phyloP scores from a whole-genome alignment of 306 rosid genomes.

The Cucumis sativus region DNA sequence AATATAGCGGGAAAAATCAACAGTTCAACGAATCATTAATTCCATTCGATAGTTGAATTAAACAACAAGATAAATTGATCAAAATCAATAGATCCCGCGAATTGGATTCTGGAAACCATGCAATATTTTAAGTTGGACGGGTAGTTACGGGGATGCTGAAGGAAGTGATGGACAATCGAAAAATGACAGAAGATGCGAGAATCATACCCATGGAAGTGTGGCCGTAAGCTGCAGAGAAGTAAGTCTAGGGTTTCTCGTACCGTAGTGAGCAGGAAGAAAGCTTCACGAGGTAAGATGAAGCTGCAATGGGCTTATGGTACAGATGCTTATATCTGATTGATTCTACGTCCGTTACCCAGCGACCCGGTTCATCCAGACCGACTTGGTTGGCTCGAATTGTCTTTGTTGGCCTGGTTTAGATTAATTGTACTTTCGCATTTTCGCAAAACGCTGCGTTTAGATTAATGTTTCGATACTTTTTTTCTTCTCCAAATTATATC shows the following conservation, averaged over 20 bases:
- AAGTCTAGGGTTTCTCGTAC: background rate
- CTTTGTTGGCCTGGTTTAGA: too few relatives aligned
- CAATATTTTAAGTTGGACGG: background rate
- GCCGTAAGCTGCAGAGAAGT: background rate
- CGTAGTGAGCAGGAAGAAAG: background rate
- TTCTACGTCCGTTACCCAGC: background rate
- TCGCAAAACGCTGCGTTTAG: too few relatives aligned
- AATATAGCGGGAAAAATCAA: background rate
- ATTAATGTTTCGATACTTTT: too few relatives aligned
- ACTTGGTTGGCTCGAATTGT: too few relatives aligned
- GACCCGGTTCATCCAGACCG: background rate
- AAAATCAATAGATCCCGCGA: background rate
- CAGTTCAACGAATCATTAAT: background rate
- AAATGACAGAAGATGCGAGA: background rate
- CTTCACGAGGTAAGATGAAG: background rate
- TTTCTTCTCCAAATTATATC: too few relatives aligned
- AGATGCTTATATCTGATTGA: background rate
- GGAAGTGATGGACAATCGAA: background rate
- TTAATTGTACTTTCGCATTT: too few relatives aligned
- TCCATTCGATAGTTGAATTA: background rate
- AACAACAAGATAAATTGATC: background rate
- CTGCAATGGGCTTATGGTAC: background rate
- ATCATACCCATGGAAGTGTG: background rate
- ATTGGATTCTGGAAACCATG: background rate
- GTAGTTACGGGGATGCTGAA: background rate